Conservation (phyloP, 2,329 filamentous ascomycete genomes). For the Aspergillus quadricinctus region DNA sequence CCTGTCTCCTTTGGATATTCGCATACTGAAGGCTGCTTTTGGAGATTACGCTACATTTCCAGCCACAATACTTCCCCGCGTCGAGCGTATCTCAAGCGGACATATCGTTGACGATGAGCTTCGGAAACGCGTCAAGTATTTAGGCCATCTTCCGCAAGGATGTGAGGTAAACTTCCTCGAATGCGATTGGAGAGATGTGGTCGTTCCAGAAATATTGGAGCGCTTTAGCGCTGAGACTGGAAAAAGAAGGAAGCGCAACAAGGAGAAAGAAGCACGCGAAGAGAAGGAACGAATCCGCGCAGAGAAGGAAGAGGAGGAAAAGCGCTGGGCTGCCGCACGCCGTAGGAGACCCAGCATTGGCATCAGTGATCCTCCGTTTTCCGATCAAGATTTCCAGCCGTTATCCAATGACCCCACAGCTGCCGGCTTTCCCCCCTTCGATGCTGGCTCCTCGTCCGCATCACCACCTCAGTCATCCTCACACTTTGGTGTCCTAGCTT, state of each 20-base stretch:
- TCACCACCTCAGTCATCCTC: conserved; percentile 41
- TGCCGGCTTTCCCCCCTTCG: conserved; percentile 22
- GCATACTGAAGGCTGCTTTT: conserved; percentile 85
- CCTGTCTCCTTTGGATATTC: conserved; percentile 83
- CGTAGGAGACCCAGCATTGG: conserved; percentile 54
- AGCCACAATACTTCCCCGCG: conserved; percentile 76
- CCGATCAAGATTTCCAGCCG: conserved; percentile 62
- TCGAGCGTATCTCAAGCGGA: conserved; percentile 84
- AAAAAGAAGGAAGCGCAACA: conserved; percentile 68
- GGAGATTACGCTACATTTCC: conserved; percentile 78
- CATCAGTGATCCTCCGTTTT: conserved; percentile 46
- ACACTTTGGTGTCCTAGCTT: conserved; percentile 56
- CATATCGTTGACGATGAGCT: conserved; percentile 83
- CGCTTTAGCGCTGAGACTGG: conserved; percentile 74
- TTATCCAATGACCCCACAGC: conserved; percentile 40
- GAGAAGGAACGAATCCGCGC: conserved; percentile 80
- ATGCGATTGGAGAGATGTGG: conserved; percentile 91
- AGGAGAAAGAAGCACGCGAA: conserved; percentile 78
- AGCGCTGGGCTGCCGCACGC: conserved; percentile 63
- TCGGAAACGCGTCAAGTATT: conserved; percentile 78
- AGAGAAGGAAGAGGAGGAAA: conserved; percentile 71
- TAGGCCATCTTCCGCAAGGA: conserved; percentile 81
- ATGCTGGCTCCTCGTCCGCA: conserved; percentile 32
- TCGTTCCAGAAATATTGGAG: conserved; percentile 68
- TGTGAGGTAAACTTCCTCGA: conserved; percentile 88